phyloP scores from a whole-genome alignment of 2,329 filamentous ascomycete genomes.

The Chalara sp. region DNA sequence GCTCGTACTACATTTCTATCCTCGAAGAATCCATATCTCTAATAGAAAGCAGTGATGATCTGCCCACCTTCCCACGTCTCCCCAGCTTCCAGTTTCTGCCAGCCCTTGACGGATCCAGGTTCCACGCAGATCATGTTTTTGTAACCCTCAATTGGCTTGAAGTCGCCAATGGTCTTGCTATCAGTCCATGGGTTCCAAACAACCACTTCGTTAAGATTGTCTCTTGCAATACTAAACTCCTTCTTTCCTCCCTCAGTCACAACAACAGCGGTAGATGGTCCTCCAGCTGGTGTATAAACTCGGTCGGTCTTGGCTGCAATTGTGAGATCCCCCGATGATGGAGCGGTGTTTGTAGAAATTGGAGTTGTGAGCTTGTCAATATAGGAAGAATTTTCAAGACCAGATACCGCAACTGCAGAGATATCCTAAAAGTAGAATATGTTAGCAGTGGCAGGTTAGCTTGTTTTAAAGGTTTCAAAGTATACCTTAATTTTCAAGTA shows the following conservation, averaged over 20 bases:
- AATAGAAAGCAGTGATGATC: constrained; percentile 4
- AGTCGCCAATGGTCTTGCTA: constrained; percentile 81
- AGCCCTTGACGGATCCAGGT: constrained; percentile 74
- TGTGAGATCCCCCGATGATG: constrained; percentile 45
- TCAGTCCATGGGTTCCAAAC: constrained; percentile 97
- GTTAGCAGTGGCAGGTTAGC: constrained; percentile 1
- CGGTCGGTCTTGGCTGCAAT: constrained; percentile 81
- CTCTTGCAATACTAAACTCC: constrained; percentile 68
- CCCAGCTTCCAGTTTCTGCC: constrained; percentile 79
- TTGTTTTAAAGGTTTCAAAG: not conserved
- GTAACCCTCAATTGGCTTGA: constrained; percentile 82
- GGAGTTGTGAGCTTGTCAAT: constrained; percentile 70
- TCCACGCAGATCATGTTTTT: constrained; percentile 94
- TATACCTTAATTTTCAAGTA: constrained; percentile 75
- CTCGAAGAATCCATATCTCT: not conserved
- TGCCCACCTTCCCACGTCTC: constrained; percentile 55
- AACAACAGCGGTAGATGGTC: constrained; percentile 49
- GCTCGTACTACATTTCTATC: too few species aligned
- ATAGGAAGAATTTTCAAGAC: constrained; percentile 71
- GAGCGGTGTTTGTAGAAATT: constrained; percentile 55
- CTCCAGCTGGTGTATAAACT: constrained; percentile 69
- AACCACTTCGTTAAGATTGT: constrained; percentile 81
- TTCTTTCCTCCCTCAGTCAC: constrained; percentile 58
- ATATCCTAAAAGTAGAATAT: constrained; percentile 58
- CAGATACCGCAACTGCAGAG: constrained; percentile 61